Percentiles rank a stretch among this genome's conserved stretches.
Conservation (phyloP, 2,329 filamentous ascomycete species). For the Monosporascus sp. region DNA sequence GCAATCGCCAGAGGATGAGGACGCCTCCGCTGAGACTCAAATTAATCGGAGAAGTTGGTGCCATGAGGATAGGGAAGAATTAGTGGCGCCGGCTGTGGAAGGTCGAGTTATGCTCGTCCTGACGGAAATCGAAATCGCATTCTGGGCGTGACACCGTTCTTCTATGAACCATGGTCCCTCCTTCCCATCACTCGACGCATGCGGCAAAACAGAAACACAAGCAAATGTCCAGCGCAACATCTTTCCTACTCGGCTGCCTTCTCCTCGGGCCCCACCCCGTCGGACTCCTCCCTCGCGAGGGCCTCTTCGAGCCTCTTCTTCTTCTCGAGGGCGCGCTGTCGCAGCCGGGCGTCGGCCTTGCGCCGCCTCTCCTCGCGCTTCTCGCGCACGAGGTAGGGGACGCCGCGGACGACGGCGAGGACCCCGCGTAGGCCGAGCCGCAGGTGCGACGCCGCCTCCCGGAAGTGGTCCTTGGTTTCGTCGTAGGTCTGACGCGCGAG, state of each 20-base stretch:
- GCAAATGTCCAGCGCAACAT: not conserved
- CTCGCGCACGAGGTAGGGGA: conserved; percentile 32
- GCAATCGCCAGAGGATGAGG: too few relatives aligned
- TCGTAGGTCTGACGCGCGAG: conserved; percentile 31
- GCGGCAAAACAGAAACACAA: too few relatives aligned
- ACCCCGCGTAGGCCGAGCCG: conserved; percentile 25
- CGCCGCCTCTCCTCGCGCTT: conserved; percentile 27
- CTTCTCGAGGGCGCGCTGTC: conserved; percentile 26
- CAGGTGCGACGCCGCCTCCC: conserved; percentile 32
- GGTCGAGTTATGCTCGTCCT: too few relatives aligned
- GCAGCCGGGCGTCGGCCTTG: conserved; percentile 24
- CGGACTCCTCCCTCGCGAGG: conserved; percentile 5
- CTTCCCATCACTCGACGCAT: not conserved
- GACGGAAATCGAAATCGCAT: too few relatives aligned
- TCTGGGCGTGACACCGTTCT: too few relatives aligned
- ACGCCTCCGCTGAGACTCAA: too few relatives aligned
- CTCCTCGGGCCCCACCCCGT: not conserved
- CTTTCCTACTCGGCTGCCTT: not conserved
- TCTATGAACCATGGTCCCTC: not conserved
- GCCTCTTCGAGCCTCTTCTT: conserved; percentile 30
- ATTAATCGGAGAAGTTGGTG: too few relatives aligned
- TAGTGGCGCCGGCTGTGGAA: too few relatives aligned
- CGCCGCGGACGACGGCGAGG: conserved; percentile 24
- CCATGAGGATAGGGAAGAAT: too few relatives aligned
- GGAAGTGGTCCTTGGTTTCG: conserved; percentile 35